Percentiles rank a stretch among this genome's conserved stretches.
phyloP scores from a whole-genome alignment of 257 asterid genomes.

The Lithospermum erythrorhizon region DNA sequence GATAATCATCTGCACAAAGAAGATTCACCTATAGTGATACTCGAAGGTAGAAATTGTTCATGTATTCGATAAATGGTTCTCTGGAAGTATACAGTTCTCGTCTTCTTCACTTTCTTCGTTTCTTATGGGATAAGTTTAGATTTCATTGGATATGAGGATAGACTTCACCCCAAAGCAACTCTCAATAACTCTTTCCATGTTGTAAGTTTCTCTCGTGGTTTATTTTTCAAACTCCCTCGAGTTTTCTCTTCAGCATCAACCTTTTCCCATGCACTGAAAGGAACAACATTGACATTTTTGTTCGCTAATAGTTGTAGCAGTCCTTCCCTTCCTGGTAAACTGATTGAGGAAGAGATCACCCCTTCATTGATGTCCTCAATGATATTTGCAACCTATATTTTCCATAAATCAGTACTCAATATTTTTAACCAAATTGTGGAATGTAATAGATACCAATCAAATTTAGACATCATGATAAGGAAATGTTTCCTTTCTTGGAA shows the following conservation, averaged over 20 bases:
- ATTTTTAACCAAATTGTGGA: neutral
- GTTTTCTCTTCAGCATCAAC: conserved; percentile 60
- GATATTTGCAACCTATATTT: conserved; percentile 50
- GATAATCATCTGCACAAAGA: too few relatives aligned
- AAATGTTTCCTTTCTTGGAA: neutral
- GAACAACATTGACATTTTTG: conserved; percentile 38
- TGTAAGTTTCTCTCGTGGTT: conserved; percentile 64
- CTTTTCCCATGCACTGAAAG: conserved; percentile 55
- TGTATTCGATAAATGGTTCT: neutral
- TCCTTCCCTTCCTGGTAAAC: conserved; percentile 48
- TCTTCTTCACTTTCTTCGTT: neutral
- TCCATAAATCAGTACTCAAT: conserved; percentile 7
- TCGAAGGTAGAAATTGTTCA: too few relatives aligned
- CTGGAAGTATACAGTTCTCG: neutral
- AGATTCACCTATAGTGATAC: too few relatives aligned
- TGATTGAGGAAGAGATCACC: conserved; percentile 26
- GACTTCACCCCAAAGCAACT: conserved; percentile 28
- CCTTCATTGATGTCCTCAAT: conserved; percentile 54
- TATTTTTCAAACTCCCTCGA: conserved; percentile 41
- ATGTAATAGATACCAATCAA: too few relatives aligned
- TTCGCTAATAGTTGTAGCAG: conserved; percentile 43
- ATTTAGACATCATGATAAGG: neutral
- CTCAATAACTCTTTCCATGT: conserved; percentile 62
- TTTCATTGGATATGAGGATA: neutral
- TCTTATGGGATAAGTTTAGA: too few relatives aligned